These are phyloP conservation scores for Colletotrichum sp. DNA, from an alignment of 2,329 filamentous ascomycete species.

Conservation along the genomic window DNA sequence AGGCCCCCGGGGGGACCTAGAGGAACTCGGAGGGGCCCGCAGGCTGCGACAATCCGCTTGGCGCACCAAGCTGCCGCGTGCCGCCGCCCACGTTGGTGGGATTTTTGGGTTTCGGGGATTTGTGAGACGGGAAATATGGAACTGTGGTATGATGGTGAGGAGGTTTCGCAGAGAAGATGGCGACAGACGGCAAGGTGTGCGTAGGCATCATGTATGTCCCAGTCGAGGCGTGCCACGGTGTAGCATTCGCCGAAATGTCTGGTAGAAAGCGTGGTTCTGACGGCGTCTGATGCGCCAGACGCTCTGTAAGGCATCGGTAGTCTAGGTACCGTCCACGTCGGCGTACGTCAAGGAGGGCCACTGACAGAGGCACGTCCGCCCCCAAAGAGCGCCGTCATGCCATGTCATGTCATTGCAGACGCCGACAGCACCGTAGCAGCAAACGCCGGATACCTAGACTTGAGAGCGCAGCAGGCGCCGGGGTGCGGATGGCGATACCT, in stretches of 20 bases:
- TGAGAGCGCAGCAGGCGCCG: background rate
- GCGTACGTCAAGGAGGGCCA: background rate
- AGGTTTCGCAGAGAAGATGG: background rate
- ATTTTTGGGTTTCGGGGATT: background rate
- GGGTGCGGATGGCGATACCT: background rate
- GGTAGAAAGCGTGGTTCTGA: background rate
- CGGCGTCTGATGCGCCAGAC: background rate
- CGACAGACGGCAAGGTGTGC: background rate
- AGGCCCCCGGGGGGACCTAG: background rate
- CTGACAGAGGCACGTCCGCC: background rate
- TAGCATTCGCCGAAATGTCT: background rate
- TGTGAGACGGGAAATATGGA: background rate
- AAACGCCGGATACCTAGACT: background rate
- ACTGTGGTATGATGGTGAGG: constrained; percentile 6
- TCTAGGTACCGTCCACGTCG: background rate
- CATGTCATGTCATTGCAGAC: constrained; percentile 7
- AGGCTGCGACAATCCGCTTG: constrained; percentile 14
- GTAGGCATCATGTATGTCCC: background rate
- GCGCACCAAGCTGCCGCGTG: background rate
- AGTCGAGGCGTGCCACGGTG: background rate
- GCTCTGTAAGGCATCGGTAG: background rate
- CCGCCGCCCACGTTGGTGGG: constrained; percentile 9
- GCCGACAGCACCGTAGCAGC: background rate
- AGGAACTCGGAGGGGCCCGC: background rate
- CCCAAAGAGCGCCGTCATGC: background rate